These are phyloP conservation scores for Climacium dendroides DNA, from an alignment of 225 moss, liverwort and hornwort species.

Conservation along the genomic window DNA sequence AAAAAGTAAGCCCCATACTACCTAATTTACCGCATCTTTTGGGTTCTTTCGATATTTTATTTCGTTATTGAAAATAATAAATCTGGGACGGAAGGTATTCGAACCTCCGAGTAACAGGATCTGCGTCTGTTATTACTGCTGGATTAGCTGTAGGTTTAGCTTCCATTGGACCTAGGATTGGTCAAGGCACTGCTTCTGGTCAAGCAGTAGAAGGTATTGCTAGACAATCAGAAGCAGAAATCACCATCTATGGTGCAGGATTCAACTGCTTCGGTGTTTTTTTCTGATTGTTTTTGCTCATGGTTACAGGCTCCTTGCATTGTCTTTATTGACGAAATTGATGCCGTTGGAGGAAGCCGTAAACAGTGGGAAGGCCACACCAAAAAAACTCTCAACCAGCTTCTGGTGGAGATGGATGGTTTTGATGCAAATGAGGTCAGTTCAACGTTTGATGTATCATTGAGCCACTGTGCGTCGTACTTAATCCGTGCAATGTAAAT, in stretches of 20 bases:
- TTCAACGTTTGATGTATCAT: not conserved
- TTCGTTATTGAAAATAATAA: too few species aligned
- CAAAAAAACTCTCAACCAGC: slow-evolving; percentile 93
- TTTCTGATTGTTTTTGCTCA: not conserved
- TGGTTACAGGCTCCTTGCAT: slow-evolving; percentile 87
- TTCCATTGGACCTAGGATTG: too few species aligned
- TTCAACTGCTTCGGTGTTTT: too few species aligned
- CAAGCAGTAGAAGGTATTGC: too few species aligned
- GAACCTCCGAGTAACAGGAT: too few species aligned
- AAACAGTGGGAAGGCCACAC: slow-evolving; percentile 99
- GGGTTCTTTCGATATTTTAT: not conserved
- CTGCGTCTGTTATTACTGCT: too few species aligned
- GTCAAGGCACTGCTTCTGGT: too few species aligned
- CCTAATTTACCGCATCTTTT: not conserved
- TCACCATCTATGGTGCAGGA: too few species aligned
- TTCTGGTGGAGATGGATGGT: slow-evolving; percentile 99
- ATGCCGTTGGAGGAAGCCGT: slow-evolving; percentile 98
- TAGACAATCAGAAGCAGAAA: too few species aligned
- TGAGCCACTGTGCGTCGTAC: not conserved
- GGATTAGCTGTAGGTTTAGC: too few species aligned
- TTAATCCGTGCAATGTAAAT: not conserved
- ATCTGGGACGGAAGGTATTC: too few species aligned
- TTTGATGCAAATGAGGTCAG: slow-evolving; percentile 97
- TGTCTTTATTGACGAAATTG: slow-evolving; percentile 99
- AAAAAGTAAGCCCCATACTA: slow-evolving; percentile 35